A percentile compares a stretch with the other conserved stretches of the same genome.
Conservation (phyloP, 129 eudicot species). For the Pseudognaphalium luteoalbum region DNA sequence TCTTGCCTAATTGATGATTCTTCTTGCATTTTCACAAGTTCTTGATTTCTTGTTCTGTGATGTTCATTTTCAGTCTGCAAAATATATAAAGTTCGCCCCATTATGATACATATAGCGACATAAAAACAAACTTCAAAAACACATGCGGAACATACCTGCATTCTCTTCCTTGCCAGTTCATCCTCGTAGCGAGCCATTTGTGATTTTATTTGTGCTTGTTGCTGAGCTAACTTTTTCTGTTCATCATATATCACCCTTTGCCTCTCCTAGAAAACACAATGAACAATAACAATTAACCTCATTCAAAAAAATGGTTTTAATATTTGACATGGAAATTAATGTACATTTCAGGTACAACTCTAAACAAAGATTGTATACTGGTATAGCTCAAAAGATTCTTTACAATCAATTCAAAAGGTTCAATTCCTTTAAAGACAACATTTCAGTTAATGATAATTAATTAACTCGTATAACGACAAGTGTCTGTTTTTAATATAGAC, state of each 20-base stretch:
- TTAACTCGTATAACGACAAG: background rate
- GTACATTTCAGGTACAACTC: too few species aligned
- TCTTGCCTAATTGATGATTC: conserved; percentile 90
- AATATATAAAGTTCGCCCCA: background rate
- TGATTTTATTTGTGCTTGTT: conserved; percentile 81
- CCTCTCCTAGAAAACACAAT: conserved; percentile 65
- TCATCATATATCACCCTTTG: conserved; percentile 85
- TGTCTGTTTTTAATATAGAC: background rate
- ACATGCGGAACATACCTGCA: conserved; percentile 59
- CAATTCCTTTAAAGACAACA: background rate
- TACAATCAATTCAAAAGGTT: background rate
- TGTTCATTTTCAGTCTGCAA: conserved; percentile 93
- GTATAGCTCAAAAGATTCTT: conserved; percentile 11
- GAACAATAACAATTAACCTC: background rate
- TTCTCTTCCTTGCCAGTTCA: conserved; percentile 89
- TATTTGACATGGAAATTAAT: too few species aligned
- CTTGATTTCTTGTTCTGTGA: conserved; percentile 91
- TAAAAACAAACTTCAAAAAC: background rate
- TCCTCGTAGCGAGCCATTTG: conserved; percentile 96
- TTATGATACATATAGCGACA: background rate
- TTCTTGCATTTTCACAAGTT: conserved; percentile 96
- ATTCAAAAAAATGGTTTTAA: background rate
- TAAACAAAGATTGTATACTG: too few species aligned
- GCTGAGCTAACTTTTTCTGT: conserved; percentile 88
- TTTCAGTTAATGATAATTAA: background rate